Evolutionary conservation across 176 grass and related monocot genomes (phyloP), one percentile per base, ranked within the genome.

Genomic region (Musa itinerans): DNA sequence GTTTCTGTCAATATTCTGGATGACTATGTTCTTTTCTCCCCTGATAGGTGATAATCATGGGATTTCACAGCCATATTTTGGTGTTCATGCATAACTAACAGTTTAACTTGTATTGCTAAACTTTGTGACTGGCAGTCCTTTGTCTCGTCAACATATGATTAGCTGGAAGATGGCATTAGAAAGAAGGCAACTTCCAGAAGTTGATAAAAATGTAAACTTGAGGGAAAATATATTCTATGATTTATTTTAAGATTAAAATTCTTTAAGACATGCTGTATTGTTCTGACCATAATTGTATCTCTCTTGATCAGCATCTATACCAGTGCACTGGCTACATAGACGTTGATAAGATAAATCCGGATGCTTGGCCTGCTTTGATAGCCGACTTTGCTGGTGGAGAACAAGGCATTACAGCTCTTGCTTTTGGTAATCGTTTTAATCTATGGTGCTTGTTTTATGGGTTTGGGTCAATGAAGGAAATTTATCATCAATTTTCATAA

Each of bases 81-180:
- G 9, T 29, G 2, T 49, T 13, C 54, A 48, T 10, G n/a, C 74
- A n/a, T 78, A 20, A 57, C 0, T 8, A 24, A 71, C 15, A 0
- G 27, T 73, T 48, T 77, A 72, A 57, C 8, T 54, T 53, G 9
- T 79, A 52, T 13, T 75, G 34, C 76, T 66, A n/a, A 71, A 55
- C 24, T 76, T 27, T 80, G n/a, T 74, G 86, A 64, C 21, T 74
- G 74, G 78, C 78, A 98, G 95, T 75, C 84, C 84, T 22, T 73
- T 98, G 61, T 93, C 95, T 79, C 88, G 95, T 19, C 95, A 98
- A 84, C 88, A 93, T 84, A 90, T 98, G 52, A 78, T 98, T 51
- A 87, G 82, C 76, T 98, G 95, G 91, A 98, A 98, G 85, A 93
- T 98, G 90, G 88, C 86, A 81, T 75, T 98, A 72, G 90, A 93